Percentiles rank a stretch among this genome's conserved stretches.
These are phyloP conservation scores for Ascochyta viciae-villosae DNA, from an alignment of 2,329 filamentous ascomycete genomes.

Conservation along the genomic window DNA sequence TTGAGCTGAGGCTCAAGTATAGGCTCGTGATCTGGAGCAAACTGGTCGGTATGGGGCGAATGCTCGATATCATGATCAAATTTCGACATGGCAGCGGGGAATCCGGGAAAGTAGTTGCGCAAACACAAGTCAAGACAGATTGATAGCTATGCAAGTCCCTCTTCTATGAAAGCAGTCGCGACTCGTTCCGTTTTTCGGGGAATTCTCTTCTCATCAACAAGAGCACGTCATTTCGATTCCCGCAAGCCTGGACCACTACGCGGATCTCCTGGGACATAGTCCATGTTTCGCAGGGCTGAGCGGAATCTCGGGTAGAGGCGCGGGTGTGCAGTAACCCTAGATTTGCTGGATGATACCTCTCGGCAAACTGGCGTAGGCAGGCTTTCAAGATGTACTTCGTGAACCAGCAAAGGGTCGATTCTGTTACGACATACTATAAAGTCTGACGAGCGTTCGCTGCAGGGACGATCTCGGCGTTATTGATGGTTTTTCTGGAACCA, in stretches of 20 bases:
- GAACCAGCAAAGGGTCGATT: background rate
- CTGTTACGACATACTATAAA: background rate
- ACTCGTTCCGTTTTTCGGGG: conserved; percentile 6
- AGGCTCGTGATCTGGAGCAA: conserved; percentile 19
- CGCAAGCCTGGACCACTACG: conserved; percentile 21
- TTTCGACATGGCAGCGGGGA: conserved; percentile 13
- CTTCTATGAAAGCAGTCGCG: conserved; percentile 10
- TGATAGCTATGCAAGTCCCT: background rate
- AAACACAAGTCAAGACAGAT: background rate
- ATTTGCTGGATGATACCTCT: background rate
- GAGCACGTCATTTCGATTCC: conserved; percentile 28
- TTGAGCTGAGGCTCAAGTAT: conserved; percentile 29
- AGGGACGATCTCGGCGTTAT: background rate
- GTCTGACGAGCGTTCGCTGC: background rate
- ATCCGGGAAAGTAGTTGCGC: conserved; percentile 6
- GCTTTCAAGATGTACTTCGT: background rate
- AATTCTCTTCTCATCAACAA: conserved; percentile 24
- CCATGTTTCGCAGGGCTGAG: background rate
- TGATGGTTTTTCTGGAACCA: background rate
- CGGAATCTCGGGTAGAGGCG: background rate
- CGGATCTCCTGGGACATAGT: conserved; percentile 1
- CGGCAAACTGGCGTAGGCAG: background rate
- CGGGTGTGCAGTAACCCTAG: background rate
- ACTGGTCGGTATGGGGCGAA: conserved; percentile 13
- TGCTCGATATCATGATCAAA: conserved; percentile 23